Conservation (phyloP, 2,329 filamentous ascomycete species). For the Clonostachys solani region DNA sequence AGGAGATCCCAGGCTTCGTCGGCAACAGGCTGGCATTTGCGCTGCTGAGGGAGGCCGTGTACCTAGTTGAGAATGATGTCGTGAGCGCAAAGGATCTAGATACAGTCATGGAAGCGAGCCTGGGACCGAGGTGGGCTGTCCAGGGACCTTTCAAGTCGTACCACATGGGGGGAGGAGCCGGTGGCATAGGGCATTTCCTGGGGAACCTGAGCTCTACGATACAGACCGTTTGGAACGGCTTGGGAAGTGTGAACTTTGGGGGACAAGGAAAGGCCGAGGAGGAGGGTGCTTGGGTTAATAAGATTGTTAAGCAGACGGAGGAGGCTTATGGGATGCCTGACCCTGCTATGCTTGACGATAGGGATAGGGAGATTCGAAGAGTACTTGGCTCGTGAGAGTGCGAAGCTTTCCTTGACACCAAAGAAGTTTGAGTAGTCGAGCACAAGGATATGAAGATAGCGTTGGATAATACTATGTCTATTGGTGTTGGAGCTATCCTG, state of each 20-base stretch:
- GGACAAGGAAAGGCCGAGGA: neutral
- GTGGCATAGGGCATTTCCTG: conserved; percentile 10
- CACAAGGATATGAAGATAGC: too few species aligned
- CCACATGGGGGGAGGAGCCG: conserved; percentile 10
- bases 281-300: neutral
- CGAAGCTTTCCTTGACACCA: too few species aligned
- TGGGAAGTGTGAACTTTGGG: neutral
- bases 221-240: neutral
- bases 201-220: conserved; percentile 5
- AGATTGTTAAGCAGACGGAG: neutral
- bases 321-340: neutral
- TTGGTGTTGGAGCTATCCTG: too few species aligned
- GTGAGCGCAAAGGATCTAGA: conserved; percentile 21
- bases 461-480: too few species aligned
- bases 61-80: conserved; percentile 7
- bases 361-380: neutral
- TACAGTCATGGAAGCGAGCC: conserved; percentile 14
- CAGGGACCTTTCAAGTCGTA: conserved; percentile 13
- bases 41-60: conserved; percentile 1
- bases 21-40: conserved; percentile 4
- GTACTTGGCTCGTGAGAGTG: neutral
- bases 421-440: too few species aligned
- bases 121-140: conserved; percentile 13
- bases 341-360: neutral
- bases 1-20: conserved; percentile 4